Evolutionary conservation across 2,329 filamentous ascomycete genomes (phyloP).

Genomic region (Ophiostoma sp.): DNA sequence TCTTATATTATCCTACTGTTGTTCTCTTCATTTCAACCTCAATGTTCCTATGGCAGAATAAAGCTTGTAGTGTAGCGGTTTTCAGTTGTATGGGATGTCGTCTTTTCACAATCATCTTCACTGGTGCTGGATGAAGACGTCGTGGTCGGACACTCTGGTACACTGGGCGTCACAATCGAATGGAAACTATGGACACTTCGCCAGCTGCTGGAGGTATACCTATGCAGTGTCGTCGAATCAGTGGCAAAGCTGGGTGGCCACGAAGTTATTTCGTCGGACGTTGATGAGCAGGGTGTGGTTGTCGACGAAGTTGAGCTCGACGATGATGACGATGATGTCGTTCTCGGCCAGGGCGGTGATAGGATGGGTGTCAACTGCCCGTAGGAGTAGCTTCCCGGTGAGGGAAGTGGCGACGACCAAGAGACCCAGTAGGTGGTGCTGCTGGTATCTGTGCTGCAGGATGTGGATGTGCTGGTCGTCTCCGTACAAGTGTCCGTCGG

Average conservation of each 20-base stretch:
- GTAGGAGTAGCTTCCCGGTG: not conserved
- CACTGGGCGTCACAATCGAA: not conserved
- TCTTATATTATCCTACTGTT: not conserved
- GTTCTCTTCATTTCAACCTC: not conserved
- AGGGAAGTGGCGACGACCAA: conserved; percentile 5
- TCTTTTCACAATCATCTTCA: not conserved
- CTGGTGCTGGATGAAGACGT: not conserved
- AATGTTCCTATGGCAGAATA: not conserved
- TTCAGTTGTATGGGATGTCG: not conserved
- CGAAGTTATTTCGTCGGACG: not conserved
- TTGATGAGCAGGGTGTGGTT: not conserved
- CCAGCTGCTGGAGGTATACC: not conserved
- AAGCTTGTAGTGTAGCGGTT: not conserved
- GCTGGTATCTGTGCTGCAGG: conserved; percentile 18
- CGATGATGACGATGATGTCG: not conserved
- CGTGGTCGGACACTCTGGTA: not conserved
- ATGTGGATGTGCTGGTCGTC: not conserved
- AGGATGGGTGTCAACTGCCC: not conserved
- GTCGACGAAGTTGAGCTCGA: not conserved
- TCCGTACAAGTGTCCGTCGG: not conserved
- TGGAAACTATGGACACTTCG: not conserved
- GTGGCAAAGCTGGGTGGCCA: conserved; percentile 5
- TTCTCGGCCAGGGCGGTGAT: not conserved
- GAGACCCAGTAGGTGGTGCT: conserved; percentile 7
- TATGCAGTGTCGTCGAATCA: not conserved